Conservation (phyloP, 805 yeast species). For the Yamadazyma paraphyllophila region DNA sequence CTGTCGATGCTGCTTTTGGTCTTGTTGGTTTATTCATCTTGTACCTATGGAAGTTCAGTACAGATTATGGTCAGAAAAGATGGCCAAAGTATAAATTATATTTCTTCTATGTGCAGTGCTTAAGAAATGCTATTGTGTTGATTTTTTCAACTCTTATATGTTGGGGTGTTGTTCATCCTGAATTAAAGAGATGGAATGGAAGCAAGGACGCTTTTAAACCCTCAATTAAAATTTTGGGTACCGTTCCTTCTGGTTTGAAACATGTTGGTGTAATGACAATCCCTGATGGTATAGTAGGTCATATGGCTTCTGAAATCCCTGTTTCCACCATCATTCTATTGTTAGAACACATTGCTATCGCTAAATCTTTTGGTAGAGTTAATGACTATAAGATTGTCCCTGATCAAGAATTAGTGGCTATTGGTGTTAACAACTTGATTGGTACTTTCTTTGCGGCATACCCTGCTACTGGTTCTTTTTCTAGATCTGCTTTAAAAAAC, state of each 20-base stretch:
- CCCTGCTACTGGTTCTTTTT: slow-evolving; percentile 95
- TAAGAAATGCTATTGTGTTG: slow-evolving; percentile 80
- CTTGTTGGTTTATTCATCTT: slow-evolving; percentile 69
- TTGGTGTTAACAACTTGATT: slow-evolving; percentile 85
- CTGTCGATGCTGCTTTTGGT: slow-evolving; percentile 87
- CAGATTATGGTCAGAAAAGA: slow-evolving; percentile 59
- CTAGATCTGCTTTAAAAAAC: slow-evolving; percentile 90
- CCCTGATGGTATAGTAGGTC: slow-evolving; percentile 56
- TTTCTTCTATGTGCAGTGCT: slow-evolving; percentile 70
- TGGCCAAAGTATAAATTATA: slow-evolving; percentile 55
- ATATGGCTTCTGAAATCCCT: slow-evolving; percentile 76
- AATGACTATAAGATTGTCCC: slow-evolving; percentile 90
- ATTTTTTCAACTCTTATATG: slow-evolving; percentile 80
- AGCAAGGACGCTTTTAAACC: slow-evolving; percentile 32
- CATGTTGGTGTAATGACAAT: slow-evolving; percentile 72
- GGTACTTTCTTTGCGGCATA: slow-evolving; percentile 93
- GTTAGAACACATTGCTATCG: slow-evolving; percentile 88
- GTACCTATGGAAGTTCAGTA: slow-evolving; percentile 65
- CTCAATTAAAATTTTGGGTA: slow-evolving; percentile 64
- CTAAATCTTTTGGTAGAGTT: slow-evolving; percentile 90
- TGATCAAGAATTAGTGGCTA: slow-evolving; percentile 91
- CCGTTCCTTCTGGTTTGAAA: slow-evolving; percentile 78
- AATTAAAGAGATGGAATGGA: slow-evolving; percentile 29
- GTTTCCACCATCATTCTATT: slow-evolving; percentile 80
- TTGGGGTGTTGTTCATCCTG: slow-evolving; percentile 66